Conservation (phyloP, 345 rosid species). For the Psidium friedrichsthalianum region DNA sequence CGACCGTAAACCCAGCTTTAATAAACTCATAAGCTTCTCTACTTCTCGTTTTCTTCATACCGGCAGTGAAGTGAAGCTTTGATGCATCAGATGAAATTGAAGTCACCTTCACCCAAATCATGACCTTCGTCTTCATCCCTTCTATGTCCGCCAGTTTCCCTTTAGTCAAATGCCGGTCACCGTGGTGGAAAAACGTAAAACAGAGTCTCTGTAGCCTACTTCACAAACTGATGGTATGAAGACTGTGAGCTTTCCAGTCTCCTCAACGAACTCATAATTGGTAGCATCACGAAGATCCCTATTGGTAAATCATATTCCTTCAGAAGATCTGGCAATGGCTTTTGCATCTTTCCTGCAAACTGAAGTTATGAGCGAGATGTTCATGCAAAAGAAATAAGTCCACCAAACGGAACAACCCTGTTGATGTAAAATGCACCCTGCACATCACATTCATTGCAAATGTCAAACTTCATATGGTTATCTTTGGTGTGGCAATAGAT, state of each 20-base stretch:
- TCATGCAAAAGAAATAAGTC: background rate
- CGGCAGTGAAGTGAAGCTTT: conserved; percentile 70
- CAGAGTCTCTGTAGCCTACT: conserved; percentile 87
- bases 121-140: conserved; percentile 82
- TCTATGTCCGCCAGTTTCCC: conserved; percentile 77
- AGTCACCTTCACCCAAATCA: conserved; percentile 87
- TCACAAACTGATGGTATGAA: conserved; percentile 71
- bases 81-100: conserved; percentile 52
- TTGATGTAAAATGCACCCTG: background rate
- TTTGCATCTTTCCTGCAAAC: conserved; percentile 85
- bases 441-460: background rate
- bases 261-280: conserved; percentile 88
- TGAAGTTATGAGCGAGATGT: background rate
- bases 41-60: conserved; percentile 69
- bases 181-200: conserved; percentile 51
- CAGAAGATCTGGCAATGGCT: conserved; percentile 73
- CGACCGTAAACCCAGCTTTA: conserved; percentile 54
- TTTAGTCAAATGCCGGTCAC: conserved; percentile 73
- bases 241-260: conserved; percentile 61
- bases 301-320: conserved; percentile 68
- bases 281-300: conserved; percentile 94
- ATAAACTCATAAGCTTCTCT: conserved; percentile 77
- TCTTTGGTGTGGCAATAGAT: background rate
- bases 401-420: background rate
- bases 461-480: background rate